Conservation (phyloP, 1,284 basidiomycete genomes). For the Phellopilus nigrolimitatus region DNA sequence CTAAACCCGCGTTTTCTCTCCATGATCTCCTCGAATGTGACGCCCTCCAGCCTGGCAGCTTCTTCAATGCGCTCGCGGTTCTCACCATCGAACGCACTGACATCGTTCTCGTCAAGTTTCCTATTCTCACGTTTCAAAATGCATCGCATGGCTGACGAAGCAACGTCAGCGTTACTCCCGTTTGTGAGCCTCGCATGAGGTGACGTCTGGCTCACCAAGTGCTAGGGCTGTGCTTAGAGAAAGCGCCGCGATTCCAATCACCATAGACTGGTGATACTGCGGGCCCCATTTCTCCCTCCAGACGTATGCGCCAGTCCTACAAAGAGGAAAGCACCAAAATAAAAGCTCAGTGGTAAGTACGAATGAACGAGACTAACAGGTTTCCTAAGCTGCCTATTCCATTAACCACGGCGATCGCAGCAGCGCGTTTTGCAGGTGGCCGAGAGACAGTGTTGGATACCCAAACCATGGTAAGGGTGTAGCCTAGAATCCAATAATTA, state of each 20-base stretch:
- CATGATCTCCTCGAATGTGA: slow-evolving; percentile 35
- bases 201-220: slow-evolving; percentile 26
- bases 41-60: slow-evolving; percentile 34
- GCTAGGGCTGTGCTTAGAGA: slow-evolving; percentile 28
- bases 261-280: slow-evolving; percentile 36
- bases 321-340: not conserved
- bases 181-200: slow-evolving; percentile 15
- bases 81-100: slow-evolving; percentile 29
- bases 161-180: not conserved
- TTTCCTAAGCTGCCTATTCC: slow-evolving; percentile 39
- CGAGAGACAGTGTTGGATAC: slow-evolving; percentile 58
- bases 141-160: slow-evolving; percentile 30
- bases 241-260: slow-evolving; percentile 32
- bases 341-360: slow-evolving; percentile 16
- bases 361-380: slow-evolving; percentile 25
- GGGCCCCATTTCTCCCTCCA: slow-evolving; percentile 38
- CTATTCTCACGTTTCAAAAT: slow-evolving; percentile 35
- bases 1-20: slow-evolving; percentile 37
- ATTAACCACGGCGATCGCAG: slow-evolving; percentile 41
- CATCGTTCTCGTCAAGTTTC: slow-evolving; percentile 32
- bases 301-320: slow-evolving; percentile 35
- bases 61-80: slow-evolving; percentile 34
- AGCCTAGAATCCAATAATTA: slow-evolving; percentile 24
- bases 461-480: slow-evolving; percentile 59
- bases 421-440: slow-evolving; percentile 55